Evolutionary conservation across 495 filamentous ascomycete species (phyloP), one percentile per base, ranked within the genome.

Genomic region (Chaetomium tenue): DNA sequence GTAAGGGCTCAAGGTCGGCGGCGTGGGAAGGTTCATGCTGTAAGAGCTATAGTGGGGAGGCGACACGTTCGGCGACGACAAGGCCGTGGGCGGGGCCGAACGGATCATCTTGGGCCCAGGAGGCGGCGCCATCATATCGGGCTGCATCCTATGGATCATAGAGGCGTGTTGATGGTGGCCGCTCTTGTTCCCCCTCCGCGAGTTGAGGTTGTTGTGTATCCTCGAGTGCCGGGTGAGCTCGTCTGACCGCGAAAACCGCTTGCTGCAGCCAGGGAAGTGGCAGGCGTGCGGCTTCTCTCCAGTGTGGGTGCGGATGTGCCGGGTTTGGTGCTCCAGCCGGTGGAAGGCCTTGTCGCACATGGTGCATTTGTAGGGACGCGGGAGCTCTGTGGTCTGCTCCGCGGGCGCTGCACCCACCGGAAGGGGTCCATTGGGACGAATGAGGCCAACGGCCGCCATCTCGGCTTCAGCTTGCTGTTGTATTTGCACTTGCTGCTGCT

Each of bases 131-230:
- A 92, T 91, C 87, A 93, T 91, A 69, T 82, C 83, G 37, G 84
- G 83, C 63, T 78, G 76, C 66, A 83, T 65, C 26, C 64, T 52
- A 30, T 75, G 72, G n/a, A 74, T 66, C 65, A 75, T 65, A 44
- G 47, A 39, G 5, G 63, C 66, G 39, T 73, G 72, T 33, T 71
- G 71, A 20, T 61, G 66, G 66, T 90, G 88, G 13, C 90, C 86
- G 81, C 96, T 97, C 82, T 97, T 30, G 6, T 30, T 96, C 56
- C 91, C 93, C 71, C 94, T 82, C 75, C 94, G 84, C 65, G 92
- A 96, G 82, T 98, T 98, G 53, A 95, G 94, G 79, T 98, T 98
- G 83, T 88, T 97, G 85, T 98, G 94, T 81, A 98, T 98, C 74
- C 94, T 85, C 74, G 94, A 97, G 79, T 98, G 94, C 53, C 94